Conservation (phyloP, 192 early-diverging fungal genomes). For the Neocallimastix lanati region DNA sequence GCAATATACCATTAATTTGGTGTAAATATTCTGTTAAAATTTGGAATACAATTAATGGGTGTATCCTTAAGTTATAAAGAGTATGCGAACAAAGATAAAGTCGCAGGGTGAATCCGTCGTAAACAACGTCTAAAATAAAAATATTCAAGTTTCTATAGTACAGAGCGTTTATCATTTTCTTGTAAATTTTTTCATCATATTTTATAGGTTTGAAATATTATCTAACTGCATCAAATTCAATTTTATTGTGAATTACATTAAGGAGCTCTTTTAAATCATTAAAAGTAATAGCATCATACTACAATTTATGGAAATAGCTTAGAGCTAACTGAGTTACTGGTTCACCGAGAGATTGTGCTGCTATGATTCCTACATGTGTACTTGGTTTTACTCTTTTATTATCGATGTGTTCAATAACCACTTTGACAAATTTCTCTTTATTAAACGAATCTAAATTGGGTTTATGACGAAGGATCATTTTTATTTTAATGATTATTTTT, state of each 20-base stretch:
- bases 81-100: neutral
- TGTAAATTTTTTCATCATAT: neutral
- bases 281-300: too few species aligned
- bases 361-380: neutral
- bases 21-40: too few species aligned
- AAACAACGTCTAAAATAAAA: neutral
- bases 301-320: neutral
- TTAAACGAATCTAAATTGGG: neutral
- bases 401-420: neutral
- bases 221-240: neutral
- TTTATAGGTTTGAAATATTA: neutral
- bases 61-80: neutral
- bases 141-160: neutral
- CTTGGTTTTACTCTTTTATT: neutral
- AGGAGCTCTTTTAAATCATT: neutral
- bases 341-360: neutral
- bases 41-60: neutral
- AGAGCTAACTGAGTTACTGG: neutral
- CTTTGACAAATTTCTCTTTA: neutral
- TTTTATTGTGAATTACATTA: neutral
- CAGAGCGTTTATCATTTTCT: neutral
- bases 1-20: too few species aligned
- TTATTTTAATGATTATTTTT: too few species aligned
- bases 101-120: neutral
- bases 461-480: neutral